Evolutionary conservation across 1,139 yeast species (phyloP), one percentile per base, ranked within the genome.

Genomic region (Lodderomyces parapsilosis): DNA sequence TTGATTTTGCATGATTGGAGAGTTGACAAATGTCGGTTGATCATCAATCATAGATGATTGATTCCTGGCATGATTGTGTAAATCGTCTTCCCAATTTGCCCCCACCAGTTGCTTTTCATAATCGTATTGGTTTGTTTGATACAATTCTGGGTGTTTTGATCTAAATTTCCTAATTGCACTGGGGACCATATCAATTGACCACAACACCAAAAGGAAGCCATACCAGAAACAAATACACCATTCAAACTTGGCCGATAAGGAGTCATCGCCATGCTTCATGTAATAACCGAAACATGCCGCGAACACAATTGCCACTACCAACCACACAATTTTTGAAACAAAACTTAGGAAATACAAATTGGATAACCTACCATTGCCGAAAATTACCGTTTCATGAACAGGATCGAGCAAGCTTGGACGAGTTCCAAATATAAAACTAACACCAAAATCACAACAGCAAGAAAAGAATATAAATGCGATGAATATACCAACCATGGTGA

Each of bases 221-320:
- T 87, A 90, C 81, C 88, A 84, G 65, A 83, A 91, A 6, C 91
- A 83, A 38, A 90, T 65, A 7, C 80, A 58, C 97, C 98, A 91
- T 62, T 91, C 98, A 60, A 86, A 82, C 13, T 68, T 66, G 0
- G 86, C 87, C 19, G 81, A 74, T 42, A 74, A 65, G 13, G 71
- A 63, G 31, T 71, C 64, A 9, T 66, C 46, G 33, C 67, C 73
- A 1, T 45, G 42, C 8, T 58, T 52, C 74, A 72, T 65, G 43
- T 68, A 63, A 1, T 64, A 75, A 11, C 81, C 93, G 55, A 89
- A 91, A 35, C 80, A 73, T 24, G 85, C 66, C 4, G 94, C 96
- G 59, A 88, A 74, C 0, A 69, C 79, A 20, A 85, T 68, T 2
- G 96, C 96, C n/a, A 75, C 60, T 3, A 71, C 48, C 38, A 86